Percentiles rank a stretch among this genome's conserved stretches.
phyloP scores from a whole-genome alignment of 1,284 basidiomycete species.

The Ganoderma lucidum region DNA sequence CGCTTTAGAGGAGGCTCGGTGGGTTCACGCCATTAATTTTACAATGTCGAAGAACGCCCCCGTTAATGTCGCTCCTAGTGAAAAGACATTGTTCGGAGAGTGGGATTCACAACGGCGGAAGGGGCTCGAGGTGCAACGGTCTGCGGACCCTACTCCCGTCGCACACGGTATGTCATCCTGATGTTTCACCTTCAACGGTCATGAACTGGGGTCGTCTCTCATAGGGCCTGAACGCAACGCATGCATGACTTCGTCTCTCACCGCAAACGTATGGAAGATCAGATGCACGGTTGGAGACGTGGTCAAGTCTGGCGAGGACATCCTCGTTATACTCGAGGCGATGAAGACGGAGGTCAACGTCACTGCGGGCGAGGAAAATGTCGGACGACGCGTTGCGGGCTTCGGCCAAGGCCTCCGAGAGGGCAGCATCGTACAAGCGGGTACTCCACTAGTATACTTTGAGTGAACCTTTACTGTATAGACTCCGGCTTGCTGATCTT shows the following conservation, averaged over 20 bases:
- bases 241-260: slow-evolving; percentile 52
- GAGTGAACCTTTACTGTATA: slow-evolving; percentile 20
- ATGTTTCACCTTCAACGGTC: background rate
- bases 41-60: background rate
- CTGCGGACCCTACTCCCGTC: background rate
- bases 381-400: slow-evolving; percentile 52
- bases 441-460: slow-evolving; percentile 52
- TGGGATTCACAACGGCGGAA: slow-evolving; percentile 30
- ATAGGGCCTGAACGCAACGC: slow-evolving; percentile 23
- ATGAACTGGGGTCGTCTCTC: background rate
- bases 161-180: background rate
- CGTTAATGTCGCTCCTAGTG: slow-evolving; percentile 16
- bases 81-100: slow-evolving; percentile 26
- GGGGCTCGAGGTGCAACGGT: slow-evolving; percentile 15
- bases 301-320: slow-evolving; percentile 54
- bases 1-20: slow-evolving; percentile 52
- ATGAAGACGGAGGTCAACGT: slow-evolving; percentile 78
- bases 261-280: slow-evolving; percentile 68
- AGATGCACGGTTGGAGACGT: slow-evolving; percentile 52
- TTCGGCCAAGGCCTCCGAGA: slow-evolving; percentile 51
- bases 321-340: slow-evolving; percentile 68
- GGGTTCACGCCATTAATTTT: slow-evolving; percentile 19
- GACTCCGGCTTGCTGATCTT: background rate
- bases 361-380: slow-evolving; percentile 51
- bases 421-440: slow-evolving; percentile 52